phyloP scores from a whole-genome alignment of 257 asterid genomes.

The Linaria vulgaris region DNA sequence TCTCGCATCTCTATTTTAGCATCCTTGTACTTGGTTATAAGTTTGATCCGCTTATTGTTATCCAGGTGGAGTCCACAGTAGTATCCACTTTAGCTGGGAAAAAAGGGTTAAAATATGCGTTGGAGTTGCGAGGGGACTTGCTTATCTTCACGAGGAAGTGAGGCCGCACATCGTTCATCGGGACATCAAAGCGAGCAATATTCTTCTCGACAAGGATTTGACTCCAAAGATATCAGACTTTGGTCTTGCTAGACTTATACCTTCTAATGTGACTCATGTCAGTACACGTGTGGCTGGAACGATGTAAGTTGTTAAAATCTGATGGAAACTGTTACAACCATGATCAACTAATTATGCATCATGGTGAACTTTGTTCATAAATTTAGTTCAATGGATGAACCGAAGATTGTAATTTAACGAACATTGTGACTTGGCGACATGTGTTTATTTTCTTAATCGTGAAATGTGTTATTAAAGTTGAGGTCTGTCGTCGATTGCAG shows the following conservation, averaged over 20 bases:
- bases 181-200: constrained; percentile 95
- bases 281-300: constrained; percentile 99
- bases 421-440: background rate
- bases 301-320: constrained; percentile 53
- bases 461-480: background rate
- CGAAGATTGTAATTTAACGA: background rate
- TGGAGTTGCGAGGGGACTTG: constrained; percentile 84
- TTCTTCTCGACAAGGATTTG: constrained; percentile 80
- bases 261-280: constrained; percentile 80
- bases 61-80: constrained; percentile 52
- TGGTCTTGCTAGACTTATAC: constrained; percentile 92
- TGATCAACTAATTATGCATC: constrained; percentile 6
- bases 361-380: constrained; percentile 1
- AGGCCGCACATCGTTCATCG: constrained; percentile 88
- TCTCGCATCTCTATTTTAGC: constrained; percentile 11
- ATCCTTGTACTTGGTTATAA: constrained; percentile 10
- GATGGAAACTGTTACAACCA: constrained; percentile 1
- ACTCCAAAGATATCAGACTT: constrained; percentile 93
- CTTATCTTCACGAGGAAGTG: constrained; percentile 94
- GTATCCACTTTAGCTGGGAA: constrained; percentile 61
- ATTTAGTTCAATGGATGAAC: background rate
- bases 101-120: constrained; percentile 62
- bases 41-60: too few relatives aligned
- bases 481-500: constrained; percentile 42
- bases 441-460: background rate